phyloP scores from a whole-genome alignment of 1,284 basidiomycete species.

The Ganoderma lingzhi region DNA sequence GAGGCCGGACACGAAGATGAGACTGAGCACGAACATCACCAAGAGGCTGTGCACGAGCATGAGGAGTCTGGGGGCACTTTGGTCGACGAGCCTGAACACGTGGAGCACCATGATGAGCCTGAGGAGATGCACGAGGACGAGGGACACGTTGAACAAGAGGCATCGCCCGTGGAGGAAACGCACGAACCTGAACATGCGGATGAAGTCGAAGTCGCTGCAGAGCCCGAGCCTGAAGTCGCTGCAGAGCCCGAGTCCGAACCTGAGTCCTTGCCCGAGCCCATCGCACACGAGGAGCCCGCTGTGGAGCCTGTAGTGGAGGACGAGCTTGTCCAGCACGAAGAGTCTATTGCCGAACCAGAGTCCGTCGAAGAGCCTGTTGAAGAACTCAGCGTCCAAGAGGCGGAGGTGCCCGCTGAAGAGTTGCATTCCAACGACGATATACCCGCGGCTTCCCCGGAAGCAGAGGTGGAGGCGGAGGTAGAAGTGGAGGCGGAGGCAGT shows the following conservation, averaged over 20 bases:
- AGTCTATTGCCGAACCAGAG: not conserved
- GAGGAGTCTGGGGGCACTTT: constrained; percentile 29
- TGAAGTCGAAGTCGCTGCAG: constrained; percentile 8
- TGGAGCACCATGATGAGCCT: constrained; percentile 29
- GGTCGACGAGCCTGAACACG: constrained; percentile 28
- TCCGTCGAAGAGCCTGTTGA: constrained; percentile 11
- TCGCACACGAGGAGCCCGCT: constrained; percentile 7
- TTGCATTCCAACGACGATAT: constrained; percentile 16
- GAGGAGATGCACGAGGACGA: constrained; percentile 30
- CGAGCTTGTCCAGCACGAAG: not conserved
- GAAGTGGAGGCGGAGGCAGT: constrained; percentile 35
- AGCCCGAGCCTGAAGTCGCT: constrained; percentile 14
- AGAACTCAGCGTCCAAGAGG: constrained; percentile 19
- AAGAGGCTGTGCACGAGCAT: constrained; percentile 29
- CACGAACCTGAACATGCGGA: constrained; percentile 5
- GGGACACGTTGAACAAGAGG: constrained; percentile 5
- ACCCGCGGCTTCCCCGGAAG: constrained; percentile 24
- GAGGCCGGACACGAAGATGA: constrained; percentile 5
- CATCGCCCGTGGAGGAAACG: not conserved
- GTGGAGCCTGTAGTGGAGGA: not conserved
- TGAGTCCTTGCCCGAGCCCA: not conserved
- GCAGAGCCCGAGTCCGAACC: constrained; percentile 12
- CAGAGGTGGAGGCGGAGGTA: constrained; percentile 35
- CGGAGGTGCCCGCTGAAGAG: constrained; percentile 16
- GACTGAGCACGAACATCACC: constrained; percentile 4